Percentiles rank a stretch among this genome's conserved stretches.
Evolutionary conservation across 2,329 filamentous ascomycete genomes (phyloP).

Genomic region (Botrytis elliptica): DNA sequence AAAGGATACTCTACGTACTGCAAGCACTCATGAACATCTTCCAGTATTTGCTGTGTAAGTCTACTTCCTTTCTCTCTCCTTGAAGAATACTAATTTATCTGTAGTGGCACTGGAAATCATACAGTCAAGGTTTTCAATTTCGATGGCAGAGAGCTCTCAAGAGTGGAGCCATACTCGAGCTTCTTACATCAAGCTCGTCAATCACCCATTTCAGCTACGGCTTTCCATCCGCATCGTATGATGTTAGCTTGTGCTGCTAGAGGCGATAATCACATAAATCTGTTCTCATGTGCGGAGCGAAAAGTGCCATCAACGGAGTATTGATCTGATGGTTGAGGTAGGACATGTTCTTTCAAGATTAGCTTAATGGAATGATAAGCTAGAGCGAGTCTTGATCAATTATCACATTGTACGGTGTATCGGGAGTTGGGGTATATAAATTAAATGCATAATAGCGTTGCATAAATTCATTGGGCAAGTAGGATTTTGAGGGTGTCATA

Average conservation of each 20-base stretch:
- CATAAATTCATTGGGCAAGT: background rate
- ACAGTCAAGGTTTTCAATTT: slow-evolving; percentile 92
- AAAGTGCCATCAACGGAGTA: slow-evolving; percentile 16
- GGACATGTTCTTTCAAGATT: background rate
- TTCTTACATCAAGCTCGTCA: slow-evolving; percentile 80
- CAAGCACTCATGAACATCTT: slow-evolving; percentile 93
- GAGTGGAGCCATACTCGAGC: slow-evolving; percentile 84
- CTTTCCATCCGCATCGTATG: slow-evolving; percentile 93
- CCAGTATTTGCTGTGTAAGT: slow-evolving; percentile 92
- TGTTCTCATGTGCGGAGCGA: slow-evolving; percentile 68
- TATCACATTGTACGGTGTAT: slow-evolving; percentile 21
- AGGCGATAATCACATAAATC: slow-evolving; percentile 86
- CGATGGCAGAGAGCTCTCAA: slow-evolving; percentile 74
- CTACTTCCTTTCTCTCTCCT: background rate
- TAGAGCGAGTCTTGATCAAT: slow-evolving; percentile 15
- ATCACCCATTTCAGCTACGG: slow-evolving; percentile 80
- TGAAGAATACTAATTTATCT: slow-evolving; percentile 5
- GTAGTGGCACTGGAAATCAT: slow-evolving; percentile 82
- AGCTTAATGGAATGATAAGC: background rate
- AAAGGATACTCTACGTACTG: slow-evolving; percentile 73
- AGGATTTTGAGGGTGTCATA: background rate
- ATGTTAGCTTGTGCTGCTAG: slow-evolving; percentile 84
- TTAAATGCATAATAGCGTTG: slow-evolving; percentile 6
- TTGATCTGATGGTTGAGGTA: background rate
- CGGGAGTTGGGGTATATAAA: slow-evolving; percentile 7